A percentile compares a stretch with the other conserved stretches of the same genome.
phyloP scores from a whole-genome alignment of 495 filamentous ascomycete genomes.

The Parmelia sp. region DNA sequence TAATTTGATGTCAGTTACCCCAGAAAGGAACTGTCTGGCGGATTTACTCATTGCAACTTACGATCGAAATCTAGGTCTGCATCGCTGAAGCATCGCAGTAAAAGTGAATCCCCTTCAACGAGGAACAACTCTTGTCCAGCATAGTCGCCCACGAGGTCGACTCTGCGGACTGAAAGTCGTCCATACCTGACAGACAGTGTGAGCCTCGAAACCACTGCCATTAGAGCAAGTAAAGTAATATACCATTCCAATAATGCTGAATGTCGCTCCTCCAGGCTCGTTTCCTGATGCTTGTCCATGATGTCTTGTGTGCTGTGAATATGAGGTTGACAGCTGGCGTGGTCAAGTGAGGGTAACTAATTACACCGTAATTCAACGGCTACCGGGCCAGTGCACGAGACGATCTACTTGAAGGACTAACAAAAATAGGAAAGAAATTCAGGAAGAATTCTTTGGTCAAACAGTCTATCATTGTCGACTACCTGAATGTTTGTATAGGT shows the following conservation, averaged over 20 bases:
- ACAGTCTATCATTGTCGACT: slow-evolving; percentile 10
- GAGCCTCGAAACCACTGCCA: neutral
- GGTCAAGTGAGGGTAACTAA: neutral
- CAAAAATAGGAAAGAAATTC: neutral
- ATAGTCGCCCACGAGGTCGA: slow-evolving; percentile 68
- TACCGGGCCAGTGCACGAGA: slow-evolving; percentile 2
- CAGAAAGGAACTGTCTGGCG: neutral
- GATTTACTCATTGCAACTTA: slow-evolving; percentile 25
- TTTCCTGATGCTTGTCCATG: neutral
- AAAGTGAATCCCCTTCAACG: slow-evolving; percentile 66
- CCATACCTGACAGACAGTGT: slow-evolving; percentile 19
- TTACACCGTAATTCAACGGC: neutral
- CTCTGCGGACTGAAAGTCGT: slow-evolving; percentile 15
- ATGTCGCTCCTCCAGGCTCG: neutral
- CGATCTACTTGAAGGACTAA: slow-evolving; percentile 3
- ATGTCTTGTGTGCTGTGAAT: neutral
- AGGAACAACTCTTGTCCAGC: slow-evolving; percentile 65
- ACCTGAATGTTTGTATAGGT: slow-evolving; percentile 7
- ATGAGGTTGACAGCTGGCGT: neutral
- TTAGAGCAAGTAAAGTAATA: neutral
- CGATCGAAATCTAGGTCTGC: slow-evolving; percentile 54
- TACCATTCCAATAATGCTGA: slow-evolving; percentile 11
- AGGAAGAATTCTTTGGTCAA: slow-evolving; percentile 3
- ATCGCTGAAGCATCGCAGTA: slow-evolving; percentile 55
- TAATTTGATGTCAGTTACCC: neutral